A percentile compares a stretch with the other conserved stretches of the same genome.
Evolutionary conservation across 139 green algal species (phyloP).

Genomic region (Gonium pectorale): DNA sequence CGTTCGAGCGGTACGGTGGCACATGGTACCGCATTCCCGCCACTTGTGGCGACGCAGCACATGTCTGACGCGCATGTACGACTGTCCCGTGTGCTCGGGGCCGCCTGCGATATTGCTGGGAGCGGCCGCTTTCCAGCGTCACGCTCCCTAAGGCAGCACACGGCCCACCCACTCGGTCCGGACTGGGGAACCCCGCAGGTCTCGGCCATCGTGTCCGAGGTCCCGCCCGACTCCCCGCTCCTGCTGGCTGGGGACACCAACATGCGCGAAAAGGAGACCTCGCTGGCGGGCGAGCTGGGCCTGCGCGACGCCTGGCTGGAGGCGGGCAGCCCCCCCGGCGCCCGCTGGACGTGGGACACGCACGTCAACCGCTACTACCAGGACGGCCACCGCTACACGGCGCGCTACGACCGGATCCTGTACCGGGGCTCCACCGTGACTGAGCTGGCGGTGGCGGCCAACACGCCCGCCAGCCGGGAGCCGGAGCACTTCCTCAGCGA

Average conservation of each 20-base stretch:
- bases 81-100: too few species aligned
- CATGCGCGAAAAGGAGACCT: slow-evolving; percentile 26
- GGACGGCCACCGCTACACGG: neutral
- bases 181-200: neutral
- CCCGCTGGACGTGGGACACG: slow-evolving; percentile 19
- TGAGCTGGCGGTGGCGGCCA: neutral
- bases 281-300: neutral
- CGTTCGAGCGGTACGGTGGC: too few species aligned
- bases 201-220: neutral
- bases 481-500: neutral
- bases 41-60: too few species aligned
- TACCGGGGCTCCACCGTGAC: neutral
- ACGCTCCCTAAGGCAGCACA: too few species aligned
- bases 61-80: too few species aligned
- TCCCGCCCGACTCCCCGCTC: neutral
- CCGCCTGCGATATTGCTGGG: too few species aligned
- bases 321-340: neutral
- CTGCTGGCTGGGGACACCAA: slow-evolving; percentile 29
- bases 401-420: slow-evolving; percentile 30
- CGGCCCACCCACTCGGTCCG: too few species aligned
- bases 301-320: slow-evolving; percentile 26
- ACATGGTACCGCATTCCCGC: too few species aligned
- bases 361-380: slow-evolving; percentile 10
- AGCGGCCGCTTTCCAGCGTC: too few species aligned
- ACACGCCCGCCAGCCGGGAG: neutral